Conservation (phyloP, 495 filamentous ascomycete species). For the Niebla homalea region DNA sequence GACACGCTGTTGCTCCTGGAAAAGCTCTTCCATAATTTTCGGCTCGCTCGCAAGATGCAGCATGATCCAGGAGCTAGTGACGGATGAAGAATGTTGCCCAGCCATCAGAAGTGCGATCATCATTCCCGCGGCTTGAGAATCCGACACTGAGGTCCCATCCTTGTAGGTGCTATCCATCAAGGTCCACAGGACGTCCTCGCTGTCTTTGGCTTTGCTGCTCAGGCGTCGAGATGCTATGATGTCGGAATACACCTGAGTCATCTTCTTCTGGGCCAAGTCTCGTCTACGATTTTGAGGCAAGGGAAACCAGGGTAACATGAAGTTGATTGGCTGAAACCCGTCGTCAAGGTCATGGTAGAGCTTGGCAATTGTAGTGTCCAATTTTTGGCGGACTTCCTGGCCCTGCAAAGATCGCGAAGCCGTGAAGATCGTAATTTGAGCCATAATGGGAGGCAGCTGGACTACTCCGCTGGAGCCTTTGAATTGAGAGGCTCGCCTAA, state of each 20-base stretch:
- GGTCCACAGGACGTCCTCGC: conserved; percentile 67
- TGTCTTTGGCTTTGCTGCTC: conserved; percentile 28
- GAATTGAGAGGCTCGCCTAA: conserved; percentile 51
- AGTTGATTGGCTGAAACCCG: conserved; percentile 75
- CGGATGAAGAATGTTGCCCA: conserved; percentile 77
- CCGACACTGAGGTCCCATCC: conserved; percentile 54
- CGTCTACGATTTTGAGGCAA: conserved; percentile 70
- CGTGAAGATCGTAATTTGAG: conserved; percentile 76
- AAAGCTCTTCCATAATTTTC: conserved; percentile 59
- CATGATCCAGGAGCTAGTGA: conserved; percentile 71
- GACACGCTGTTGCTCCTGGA: conserved; percentile 53
- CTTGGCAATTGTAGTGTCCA: conserved; percentile 58
- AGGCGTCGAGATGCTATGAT: conserved; percentile 56
- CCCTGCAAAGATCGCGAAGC: conserved; percentile 70
- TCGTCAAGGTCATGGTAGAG: conserved; percentile 75
- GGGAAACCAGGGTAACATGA: conserved; percentile 74
- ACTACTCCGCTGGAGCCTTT: conserved; percentile 51
- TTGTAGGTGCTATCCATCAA: conserved; percentile 72
- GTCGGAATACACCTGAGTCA: conserved; percentile 64
- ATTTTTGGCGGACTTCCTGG: conserved; percentile 61
- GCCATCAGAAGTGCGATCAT: conserved; percentile 88
- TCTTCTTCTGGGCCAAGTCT: conserved; percentile 59
- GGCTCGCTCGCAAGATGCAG: conserved; percentile 62
- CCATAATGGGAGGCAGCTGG: conserved; percentile 56
- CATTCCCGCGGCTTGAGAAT: conserved; percentile 76